Evolutionary conservation across 1,284 basidiomycete species (phyloP).

Genomic region (Lignosus rhinocerotis): DNA sequence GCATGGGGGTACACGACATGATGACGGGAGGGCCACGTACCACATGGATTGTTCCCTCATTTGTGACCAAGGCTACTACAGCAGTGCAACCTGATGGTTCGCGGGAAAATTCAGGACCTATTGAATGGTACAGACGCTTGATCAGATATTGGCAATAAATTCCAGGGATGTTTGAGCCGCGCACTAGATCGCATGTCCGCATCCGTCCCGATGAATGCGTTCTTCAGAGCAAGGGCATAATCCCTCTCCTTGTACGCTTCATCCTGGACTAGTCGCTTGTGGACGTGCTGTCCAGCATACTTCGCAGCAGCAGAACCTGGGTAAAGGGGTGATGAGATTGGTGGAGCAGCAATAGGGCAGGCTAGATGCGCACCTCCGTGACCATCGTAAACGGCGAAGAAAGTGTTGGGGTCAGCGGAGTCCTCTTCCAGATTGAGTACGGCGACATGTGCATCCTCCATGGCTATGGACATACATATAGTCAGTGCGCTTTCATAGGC

Average conservation of each 20-base stretch:
- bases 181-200: constrained; percentile 88
- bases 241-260: constrained; percentile 71
- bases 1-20: not conserved
- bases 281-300: constrained; percentile 89
- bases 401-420: constrained; percentile 59
- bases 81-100: constrained; percentile 98
- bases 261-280: constrained; percentile 76
- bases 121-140: constrained; percentile 4
- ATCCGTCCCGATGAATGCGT: constrained; percentile 92
- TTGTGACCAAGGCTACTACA: constrained; percentile 83
- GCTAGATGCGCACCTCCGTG: constrained; percentile 77
- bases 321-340: constrained; percentile 11
- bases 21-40: constrained; percentile 44
- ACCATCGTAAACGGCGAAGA: constrained; percentile 98
- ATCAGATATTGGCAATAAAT: constrained; percentile 15
- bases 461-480: constrained; percentile 52
- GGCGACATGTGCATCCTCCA: constrained; percentile 98
- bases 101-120: constrained; percentile 84
- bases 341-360: not conserved
- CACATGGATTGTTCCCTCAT: constrained; percentile 79
- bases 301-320: constrained; percentile 86
- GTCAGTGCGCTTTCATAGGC: not conserved
- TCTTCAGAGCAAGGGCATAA: constrained; percentile 82
- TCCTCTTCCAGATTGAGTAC: constrained; percentile 67
- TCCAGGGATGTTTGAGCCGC: constrained; percentile 25